Evolutionary conservation across 306 rosid species (phyloP), one percentile per base, ranked within the genome.

Genomic region (Myrica gale): DNA sequence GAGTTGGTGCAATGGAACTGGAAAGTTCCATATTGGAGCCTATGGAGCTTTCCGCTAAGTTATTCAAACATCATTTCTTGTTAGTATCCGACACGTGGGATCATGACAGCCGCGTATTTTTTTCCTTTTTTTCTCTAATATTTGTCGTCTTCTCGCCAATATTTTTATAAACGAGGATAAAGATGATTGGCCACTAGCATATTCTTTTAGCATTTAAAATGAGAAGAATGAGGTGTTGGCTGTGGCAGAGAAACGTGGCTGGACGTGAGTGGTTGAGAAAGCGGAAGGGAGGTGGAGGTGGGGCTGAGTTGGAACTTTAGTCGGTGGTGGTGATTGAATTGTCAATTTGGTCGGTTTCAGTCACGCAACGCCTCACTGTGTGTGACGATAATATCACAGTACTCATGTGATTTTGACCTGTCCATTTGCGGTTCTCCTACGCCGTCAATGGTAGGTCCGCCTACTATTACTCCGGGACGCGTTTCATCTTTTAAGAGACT

Each of bases 321-420:
- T 53, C 46, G 78, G 68, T 73, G 78, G 50, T 13, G 32, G 21
- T 48, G 52, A 70, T 39, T 26, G 76, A 37, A 48, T 46, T 37
- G 23, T 11, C 60, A 10, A 74, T 1, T 61, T 73, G 77, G 83
- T 78, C 83, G 75, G 86, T 71, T 32, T 63, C 32, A 20, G 26
- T 65, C 79, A 60, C 53, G 72, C 76, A 76, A 60, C 53, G 72
- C 76, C 71, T 10, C n/a, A 15, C 7, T 32, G 3, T 2, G 37
- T 26, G 37, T 32, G 37, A 32, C 37, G 26, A 42, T 73, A 42
- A 71, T 26, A 1, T 45, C 78, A 71, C 78, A 45, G 32, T 11
- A 5, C 9, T 45, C 62, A 32, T 11, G 83, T 69, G 76, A 74
- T 23, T 17, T n/a, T 26, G 68, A 74, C 63, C 8, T 26, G 52